These are phyloP conservation scores for Coemansia sp. DNA, from an alignment of 192 early-diverging fungal genomes.

Conservation along the genomic window DNA sequence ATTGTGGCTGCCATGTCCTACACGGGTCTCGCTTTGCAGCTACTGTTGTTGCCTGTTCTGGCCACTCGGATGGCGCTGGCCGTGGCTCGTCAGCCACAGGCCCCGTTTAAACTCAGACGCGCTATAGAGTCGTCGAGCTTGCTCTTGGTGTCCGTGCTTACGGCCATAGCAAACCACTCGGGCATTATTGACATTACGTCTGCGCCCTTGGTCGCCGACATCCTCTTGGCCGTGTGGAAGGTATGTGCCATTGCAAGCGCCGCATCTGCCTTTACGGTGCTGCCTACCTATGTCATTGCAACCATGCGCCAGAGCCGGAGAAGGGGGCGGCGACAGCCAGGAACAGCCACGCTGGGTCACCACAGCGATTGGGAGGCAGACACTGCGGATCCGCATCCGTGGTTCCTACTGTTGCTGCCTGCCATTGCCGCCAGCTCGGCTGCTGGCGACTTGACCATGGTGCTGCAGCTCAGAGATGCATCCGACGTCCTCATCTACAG, in stretches of 20 bases:
- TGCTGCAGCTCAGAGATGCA: constrained; percentile 4
- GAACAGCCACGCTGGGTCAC: background rate
- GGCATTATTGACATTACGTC: constrained; percentile 30
- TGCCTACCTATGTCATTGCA: constrained; percentile 1
- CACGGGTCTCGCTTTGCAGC: background rate
- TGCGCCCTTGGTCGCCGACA: constrained; percentile 26
- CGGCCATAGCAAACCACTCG: constrained; percentile 13
- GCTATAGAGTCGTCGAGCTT: background rate
- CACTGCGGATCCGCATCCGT: background rate
- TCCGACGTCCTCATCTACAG: constrained; percentile 12
- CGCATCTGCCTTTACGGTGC: background rate
- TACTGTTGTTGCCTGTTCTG: constrained; percentile 3
- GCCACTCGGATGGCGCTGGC: background rate
- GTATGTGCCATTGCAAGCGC: constrained; percentile 9
- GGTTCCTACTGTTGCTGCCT: constrained; percentile 21
- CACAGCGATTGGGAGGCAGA: background rate
- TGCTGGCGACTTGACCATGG: constrained; percentile 23
- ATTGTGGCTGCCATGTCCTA: background rate
- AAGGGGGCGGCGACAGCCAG: background rate
- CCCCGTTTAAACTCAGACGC: background rate
- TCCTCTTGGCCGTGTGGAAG: constrained; percentile 15
- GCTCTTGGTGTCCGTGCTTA: constrained; percentile 9
- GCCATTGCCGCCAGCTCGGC: constrained; percentile 3
- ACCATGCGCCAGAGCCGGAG: constrained; percentile 1
- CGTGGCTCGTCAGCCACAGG: background rate